These are phyloP conservation scores for Trichoderma sp. DNA, from an alignment of 2,329 filamentous ascomycete genomes.

Conservation along the genomic window DNA sequence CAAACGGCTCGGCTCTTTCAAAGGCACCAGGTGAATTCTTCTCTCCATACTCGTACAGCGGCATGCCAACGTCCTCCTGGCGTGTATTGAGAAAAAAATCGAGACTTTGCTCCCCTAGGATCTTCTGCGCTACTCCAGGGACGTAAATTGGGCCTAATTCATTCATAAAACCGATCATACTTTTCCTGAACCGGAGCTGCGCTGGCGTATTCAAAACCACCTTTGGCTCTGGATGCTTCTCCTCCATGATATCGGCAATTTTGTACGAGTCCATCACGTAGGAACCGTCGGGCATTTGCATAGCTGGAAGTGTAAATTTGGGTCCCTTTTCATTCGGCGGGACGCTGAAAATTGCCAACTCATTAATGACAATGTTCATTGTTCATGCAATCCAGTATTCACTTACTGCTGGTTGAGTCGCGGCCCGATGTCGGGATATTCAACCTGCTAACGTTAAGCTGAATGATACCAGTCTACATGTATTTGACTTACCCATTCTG, in stretches of 20 bases:
- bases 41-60: background rate
- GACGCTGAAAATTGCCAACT: background rate
- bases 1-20: background rate
- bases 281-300: background rate
- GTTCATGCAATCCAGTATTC: background rate
- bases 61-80: background rate
- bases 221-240: background rate
- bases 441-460: background rate
- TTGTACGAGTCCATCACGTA: slow-evolving; percentile 16
- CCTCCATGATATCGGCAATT: background rate
- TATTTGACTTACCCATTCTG: slow-evolving; percentile 3
- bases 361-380: background rate
- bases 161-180: background rate
- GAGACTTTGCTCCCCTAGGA: background rate
- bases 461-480: background rate
- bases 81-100: background rate
- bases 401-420: slow-evolving; percentile 5
- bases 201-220: background rate
- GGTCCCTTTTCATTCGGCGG: background rate
- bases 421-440: slow-evolving; percentile 3
- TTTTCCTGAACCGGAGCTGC: background rate
- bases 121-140: background rate
- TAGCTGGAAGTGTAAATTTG: background rate
- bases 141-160: background rate
- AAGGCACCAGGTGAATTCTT: background rate